Evolutionary conservation across 495 filamentous ascomycete genomes (phyloP), one percentile per base, ranked within the genome.

Genomic region (Penicillium bialowiezense): DNA sequence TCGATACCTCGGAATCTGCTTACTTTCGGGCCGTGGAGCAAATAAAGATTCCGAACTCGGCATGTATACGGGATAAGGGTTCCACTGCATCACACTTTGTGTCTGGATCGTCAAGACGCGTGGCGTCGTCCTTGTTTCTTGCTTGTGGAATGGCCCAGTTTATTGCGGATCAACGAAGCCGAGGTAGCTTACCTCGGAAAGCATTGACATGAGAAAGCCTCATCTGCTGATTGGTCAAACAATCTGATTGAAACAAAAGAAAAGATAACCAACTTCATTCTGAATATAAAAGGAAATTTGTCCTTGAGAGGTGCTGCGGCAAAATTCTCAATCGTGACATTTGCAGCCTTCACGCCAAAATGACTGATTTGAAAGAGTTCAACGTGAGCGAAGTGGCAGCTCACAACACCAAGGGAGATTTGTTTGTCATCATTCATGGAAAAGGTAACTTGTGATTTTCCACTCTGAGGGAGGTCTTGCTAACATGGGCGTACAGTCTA

Each of bases 401-500:
- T 40, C 74, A 79, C 55, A 72, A 69, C 9, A 64, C 56, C 13
- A 61, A 60, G 44, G 52, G 58, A 9, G 73, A 80, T 54, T 14
- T 70, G 12, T 78, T 74, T 75, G 62, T 79, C n/a, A 55, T 68
- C 1, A 56, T 80, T 23, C 72, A 78, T 50, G 69, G 73, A 36
- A 70, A 75, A 59, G 72, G 77, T 77, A 59, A 50, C 21, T 29
- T 4, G n/a, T n/a, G n/a, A n/a, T n/a, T n/a, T n/a, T n/a, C n/a
- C n/a, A n/a, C n/a, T n/a, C n/a, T n/a, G n/a, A n/a, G n/a, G n/a
- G n/a, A n/a, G n/a, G n/a, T n/a, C n/a, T n/a, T n/a, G n/a, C n/a
- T n/a, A n/a, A n/a, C n/a, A n/a, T n/a, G n/a, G n/a, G n/a, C n/a
- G n/a, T n/a, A n/a, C 29, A 80, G 77, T 80, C 1, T 78, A 76